Evolutionary conservation across 2,329 filamentous ascomycete species (phyloP), one percentile per base, ranked within the genome.

Genomic region (Beauveria caledonica): DNA sequence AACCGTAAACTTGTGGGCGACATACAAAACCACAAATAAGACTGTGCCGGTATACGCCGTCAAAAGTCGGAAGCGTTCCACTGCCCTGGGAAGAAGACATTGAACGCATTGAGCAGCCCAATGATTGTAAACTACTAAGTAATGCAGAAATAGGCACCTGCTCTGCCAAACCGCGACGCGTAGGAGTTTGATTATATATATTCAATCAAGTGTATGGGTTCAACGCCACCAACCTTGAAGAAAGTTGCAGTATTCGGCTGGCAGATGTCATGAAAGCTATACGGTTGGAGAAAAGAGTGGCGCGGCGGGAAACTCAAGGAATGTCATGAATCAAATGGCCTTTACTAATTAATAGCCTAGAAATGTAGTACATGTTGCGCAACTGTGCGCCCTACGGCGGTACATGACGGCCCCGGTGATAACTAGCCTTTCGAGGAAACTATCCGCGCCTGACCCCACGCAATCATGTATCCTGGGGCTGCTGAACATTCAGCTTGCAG

Each of bases 71-170:
- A 55, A 3, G 60, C n/a, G 0, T 62, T 62, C 63, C 64, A 68
- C n/a, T 65, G 5, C 1, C 50, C 59, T 1, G 61, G 62, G 33
- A 66, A 63, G 49, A 68, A 68, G 8, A 67, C 63, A 1, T 21
- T 40, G 67, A 87, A 88, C 1, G 86, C 86, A 63, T 86, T 87
- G 66, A 86, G 78, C 2, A 88, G 68, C 2, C 74, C 73, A 25
- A 87, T 73, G 39, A 63, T 21, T 1, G 49, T 23, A 7, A 62
- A 63, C 3, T 49, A 63, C 3, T 49, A 57, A 8, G 60, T 5
- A 17, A 45, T 46, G 27, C 57, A 42, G 11, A 60, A 40, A 11
- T 63, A 65, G 0, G 62, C 62, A 6, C 61, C 63, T 0, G 58
- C 52, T 25, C 62, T 57, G 8, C 49, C 50, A 15, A 56, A 48